phyloP scores from a whole-genome alignment of 1,284 basidiomycete genomes.

The Wallemia mellicola region DNA sequence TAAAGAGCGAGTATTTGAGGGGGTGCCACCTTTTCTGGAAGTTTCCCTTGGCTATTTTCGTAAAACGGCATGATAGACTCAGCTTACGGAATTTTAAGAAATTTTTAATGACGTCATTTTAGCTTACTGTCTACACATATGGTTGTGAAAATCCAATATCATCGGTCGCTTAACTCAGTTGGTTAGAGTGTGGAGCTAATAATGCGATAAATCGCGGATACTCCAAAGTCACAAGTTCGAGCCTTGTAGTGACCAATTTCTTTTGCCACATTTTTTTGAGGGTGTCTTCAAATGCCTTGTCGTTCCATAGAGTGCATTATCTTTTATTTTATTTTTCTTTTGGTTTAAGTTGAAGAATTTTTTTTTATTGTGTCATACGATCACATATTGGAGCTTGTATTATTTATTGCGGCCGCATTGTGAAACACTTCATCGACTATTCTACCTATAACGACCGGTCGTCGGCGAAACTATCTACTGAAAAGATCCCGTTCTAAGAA shows the following conservation, averaged over 20 bases:
- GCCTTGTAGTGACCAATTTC: not conserved
- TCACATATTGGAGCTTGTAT: too few species aligned
- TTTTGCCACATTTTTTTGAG: not conserved
- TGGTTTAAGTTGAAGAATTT: not conserved
- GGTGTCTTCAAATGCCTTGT: too few species aligned
- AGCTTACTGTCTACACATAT: too few species aligned
- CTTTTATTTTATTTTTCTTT: not conserved
- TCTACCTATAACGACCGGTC: not conserved
- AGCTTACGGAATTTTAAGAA: too few species aligned
- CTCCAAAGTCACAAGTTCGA: constrained; percentile 1
- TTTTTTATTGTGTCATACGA: too few species aligned
- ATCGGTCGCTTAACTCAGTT: not conserved
- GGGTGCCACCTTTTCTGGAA: too few species aligned
- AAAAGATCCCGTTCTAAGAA: too few species aligned
- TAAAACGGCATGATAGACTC: too few species aligned
- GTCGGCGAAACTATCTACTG: not conserved
- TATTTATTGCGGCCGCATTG: not conserved
- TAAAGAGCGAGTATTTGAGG: too few species aligned
- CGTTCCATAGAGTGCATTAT: too few species aligned
- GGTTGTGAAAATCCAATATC: not conserved
- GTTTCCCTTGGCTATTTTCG: too few species aligned
- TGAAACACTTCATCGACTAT: not conserved
- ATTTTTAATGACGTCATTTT: too few species aligned
- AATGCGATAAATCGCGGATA: not conserved
- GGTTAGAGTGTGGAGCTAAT: constrained; percentile 1